A percentile compares a stretch with the other conserved stretches of the same genome.
These are phyloP conservation scores for Jaenimonas drosophilae DNA, from an alignment of 208 protist species.

Conservation along the genomic window DNA sequence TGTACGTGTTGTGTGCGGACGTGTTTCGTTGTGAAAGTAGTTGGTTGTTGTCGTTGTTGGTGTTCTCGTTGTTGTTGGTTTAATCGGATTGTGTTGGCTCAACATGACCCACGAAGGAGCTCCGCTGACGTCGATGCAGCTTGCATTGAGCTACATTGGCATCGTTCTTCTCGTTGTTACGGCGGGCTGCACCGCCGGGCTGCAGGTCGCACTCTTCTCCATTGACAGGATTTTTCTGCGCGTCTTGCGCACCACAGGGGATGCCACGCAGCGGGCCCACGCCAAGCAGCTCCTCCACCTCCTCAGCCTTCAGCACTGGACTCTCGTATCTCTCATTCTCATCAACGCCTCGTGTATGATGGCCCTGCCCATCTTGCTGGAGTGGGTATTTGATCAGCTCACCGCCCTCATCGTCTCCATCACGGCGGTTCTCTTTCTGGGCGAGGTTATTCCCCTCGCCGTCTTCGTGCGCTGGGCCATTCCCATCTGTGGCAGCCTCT, in stretches of 20 bases:
- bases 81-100: background rate
- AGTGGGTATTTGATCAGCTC: constrained; percentile 45
- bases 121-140: no score
- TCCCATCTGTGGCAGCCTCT: constrained; percentile 42
- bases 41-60: no score
- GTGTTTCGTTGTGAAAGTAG: no score
- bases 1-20: no score
- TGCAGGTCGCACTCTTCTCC: constrained; percentile 63
- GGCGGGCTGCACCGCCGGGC: constrained; percentile 37
- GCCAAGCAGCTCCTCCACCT: constrained; percentile 28
- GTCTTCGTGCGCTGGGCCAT: constrained; percentile 80
- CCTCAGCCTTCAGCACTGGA: constrained; percentile 51
- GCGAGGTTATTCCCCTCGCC: constrained; percentile 89
- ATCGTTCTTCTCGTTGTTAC: constrained; percentile 23
- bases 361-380: constrained; percentile 74
- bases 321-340: constrained; percentile 79
- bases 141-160: constrained; percentile 5
- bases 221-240: constrained; percentile 57
- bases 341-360: constrained; percentile 68
- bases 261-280: constrained; percentile 17
- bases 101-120: no score
- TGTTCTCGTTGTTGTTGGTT: background rate
- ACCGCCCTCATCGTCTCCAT: constrained; percentile 75
- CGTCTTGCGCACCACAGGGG: constrained; percentile 39
- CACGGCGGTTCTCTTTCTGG: constrained; percentile 77